Base-by-base conservation (phyloP, 306 rosid genomes). In the Quercus agrifolia region DNA sequence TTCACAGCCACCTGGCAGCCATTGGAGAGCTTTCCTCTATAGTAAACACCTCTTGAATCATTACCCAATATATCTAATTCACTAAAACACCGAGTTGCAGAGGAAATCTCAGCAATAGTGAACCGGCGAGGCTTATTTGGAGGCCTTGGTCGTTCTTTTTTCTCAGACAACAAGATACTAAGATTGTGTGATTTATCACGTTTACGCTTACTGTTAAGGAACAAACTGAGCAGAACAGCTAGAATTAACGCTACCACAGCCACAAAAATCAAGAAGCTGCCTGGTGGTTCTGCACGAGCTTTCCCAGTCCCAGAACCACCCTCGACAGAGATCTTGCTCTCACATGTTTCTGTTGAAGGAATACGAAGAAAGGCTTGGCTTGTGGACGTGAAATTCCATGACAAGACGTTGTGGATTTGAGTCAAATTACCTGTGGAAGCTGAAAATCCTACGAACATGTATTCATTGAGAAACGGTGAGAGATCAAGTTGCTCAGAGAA, bases 371-470 rank as follows among this genome's bases (percentile, higher is more conserved):
- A 87, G 44, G 94, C 94, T 87, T 89, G 91, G 66, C 95, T 87
- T 1, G 74, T 84, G 15, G 93, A 87, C 13, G 90, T 86, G 83
- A 92, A 90, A 72, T 87, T 89, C 97, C 97, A 90, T 5, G 96
- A 86, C 20, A 91, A 86, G 23, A 89, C 85, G 49, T 63, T 88
- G 74, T 92, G 97, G 83, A 92, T 86, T 76, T 92, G 97, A 3
- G 92, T 91, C 4, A 73, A 87, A 76, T 91, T 86, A 1, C 96
- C 96, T 11, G 96, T 92, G 58, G 97, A 86, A 81, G 97, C 97
- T 33, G 96, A 91, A 84, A 92, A 92, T 38, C 96, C 96, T 4
- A 92, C 91, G 70, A 90, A 92, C 97, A 92, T 92, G 77, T 92
- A 92, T 78, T 92, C 97, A 1, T 91, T 92, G 0, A 92, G 70